phyloP scores from a whole-genome alignment of 305 asterid species.

The Salvia sclarea region DNA sequence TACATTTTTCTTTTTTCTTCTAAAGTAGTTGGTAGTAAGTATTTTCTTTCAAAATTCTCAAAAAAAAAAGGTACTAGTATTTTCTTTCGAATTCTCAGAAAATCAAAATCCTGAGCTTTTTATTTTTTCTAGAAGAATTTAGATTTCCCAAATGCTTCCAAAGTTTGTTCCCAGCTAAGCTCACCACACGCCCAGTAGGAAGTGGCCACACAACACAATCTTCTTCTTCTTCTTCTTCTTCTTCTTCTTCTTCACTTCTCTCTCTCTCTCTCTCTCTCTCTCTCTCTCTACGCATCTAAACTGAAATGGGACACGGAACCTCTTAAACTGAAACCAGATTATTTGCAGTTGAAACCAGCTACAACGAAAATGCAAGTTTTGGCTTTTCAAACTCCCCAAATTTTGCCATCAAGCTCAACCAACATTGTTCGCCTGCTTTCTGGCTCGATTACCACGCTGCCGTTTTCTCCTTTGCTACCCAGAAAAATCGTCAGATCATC shows the following conservation, averaged over 20 bases:
- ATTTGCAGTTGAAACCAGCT: background rate
- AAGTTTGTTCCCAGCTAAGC: background rate
- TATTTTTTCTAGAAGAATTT: background rate
- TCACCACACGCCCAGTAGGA: slow-evolving; percentile 39
- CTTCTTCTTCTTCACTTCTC: too few relatives aligned
- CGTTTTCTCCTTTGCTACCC: slow-evolving; percentile 33
- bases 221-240: too few relatives aligned
- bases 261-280: too few relatives aligned
- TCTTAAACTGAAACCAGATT: background rate
- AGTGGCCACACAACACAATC: slow-evolving; percentile 35
- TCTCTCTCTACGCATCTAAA: slow-evolving; percentile 18
- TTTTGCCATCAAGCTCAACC: slow-evolving; percentile 31
- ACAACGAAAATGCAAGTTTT: slow-evolving; percentile 43
- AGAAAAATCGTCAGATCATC: slow-evolving; percentile 18
- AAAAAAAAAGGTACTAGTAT: too few relatives aligned
- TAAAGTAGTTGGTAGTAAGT: too few relatives aligned
- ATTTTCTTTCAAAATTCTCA: too few relatives aligned
- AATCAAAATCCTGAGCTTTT: background rate
- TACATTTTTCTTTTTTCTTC: too few relatives aligned
- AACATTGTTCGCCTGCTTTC: slow-evolving; percentile 23
- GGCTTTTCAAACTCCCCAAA: slow-evolving; percentile 43
- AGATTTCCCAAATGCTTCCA: slow-evolving; percentile 3
- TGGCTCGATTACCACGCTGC: slow-evolving; percentile 32
- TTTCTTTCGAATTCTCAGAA: background rate
- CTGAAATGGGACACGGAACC: slow-evolving; percentile 31